Conservation (phyloP, 345 rosid genomes). For the Gossypium ekmanianum region DNA sequence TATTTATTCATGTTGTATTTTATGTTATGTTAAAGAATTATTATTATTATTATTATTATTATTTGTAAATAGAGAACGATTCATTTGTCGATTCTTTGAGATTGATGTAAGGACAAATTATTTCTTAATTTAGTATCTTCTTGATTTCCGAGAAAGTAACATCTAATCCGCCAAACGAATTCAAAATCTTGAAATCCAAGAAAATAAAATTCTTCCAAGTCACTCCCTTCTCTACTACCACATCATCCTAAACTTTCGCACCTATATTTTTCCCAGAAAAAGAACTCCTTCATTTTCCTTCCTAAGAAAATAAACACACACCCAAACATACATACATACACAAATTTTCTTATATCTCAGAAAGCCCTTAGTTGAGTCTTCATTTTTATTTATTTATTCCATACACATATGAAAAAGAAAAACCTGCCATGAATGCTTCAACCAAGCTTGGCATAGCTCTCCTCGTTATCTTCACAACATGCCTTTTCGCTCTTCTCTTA, state of each 20-base stretch:
- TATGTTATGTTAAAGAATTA: too few species aligned
- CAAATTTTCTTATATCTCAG: not conserved
- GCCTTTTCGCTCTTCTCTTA: slow-evolving; percentile 31
- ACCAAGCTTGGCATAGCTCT: slow-evolving; percentile 38
- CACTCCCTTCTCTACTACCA: slow-evolving; percentile 10
- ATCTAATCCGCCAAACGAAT: not conserved
- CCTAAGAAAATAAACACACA: not conserved
- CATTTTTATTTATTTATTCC: not conserved
- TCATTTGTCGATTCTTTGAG: not conserved
- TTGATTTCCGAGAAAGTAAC: not conserved
- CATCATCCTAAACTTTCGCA: slow-evolving; percentile 8
- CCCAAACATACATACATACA: too few species aligned
- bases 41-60: too few species aligned
- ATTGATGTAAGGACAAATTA: not conserved
- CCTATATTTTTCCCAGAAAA: slow-evolving; percentile 14
- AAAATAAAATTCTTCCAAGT: not conserved
- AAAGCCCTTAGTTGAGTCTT: not conserved
- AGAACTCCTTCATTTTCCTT: not conserved
- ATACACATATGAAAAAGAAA: not conserved
- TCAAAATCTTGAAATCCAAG: not conserved
- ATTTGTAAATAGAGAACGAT: too few species aligned
- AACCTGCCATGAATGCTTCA: slow-evolving; percentile 32
- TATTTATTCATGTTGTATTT: too few species aligned
- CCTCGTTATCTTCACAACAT: slow-evolving; percentile 37
- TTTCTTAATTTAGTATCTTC: not conserved